Conservation (phyloP, 306 rosid genomes). For the Acacia confusa region DNA sequence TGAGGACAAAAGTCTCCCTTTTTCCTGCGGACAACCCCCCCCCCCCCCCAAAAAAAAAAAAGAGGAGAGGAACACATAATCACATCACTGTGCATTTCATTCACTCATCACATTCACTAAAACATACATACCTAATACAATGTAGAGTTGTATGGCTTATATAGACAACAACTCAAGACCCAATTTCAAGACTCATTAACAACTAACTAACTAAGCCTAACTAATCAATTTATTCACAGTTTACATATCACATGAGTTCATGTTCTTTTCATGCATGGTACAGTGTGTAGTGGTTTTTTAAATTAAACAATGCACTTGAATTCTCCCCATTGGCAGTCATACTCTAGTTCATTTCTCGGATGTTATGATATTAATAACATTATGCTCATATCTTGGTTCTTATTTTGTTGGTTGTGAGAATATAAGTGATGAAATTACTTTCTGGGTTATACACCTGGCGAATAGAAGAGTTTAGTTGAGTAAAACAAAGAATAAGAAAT, state of each 20-base stretch:
- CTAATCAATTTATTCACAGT: too few species aligned
- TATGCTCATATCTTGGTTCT: not conserved
- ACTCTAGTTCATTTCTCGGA: not conserved
- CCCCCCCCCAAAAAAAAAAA: too few species aligned
- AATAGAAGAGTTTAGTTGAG: not conserved
- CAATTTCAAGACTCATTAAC: too few species aligned
- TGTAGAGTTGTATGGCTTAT: too few species aligned
- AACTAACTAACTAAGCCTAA: too few species aligned
- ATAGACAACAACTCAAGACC: too few species aligned
- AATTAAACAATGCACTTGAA: not conserved
- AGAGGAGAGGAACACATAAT: too few species aligned
- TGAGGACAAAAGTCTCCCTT: not conserved
- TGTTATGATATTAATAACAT: not conserved
- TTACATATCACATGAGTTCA: too few species aligned
- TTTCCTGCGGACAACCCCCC: not conserved
- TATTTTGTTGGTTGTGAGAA: not conserved
- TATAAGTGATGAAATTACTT: not conserved
- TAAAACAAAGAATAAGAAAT: not conserved
- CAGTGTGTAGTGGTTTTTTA: not conserved
- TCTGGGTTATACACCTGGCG: not conserved
- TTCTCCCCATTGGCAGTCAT: not conserved
- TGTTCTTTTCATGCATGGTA: not conserved
- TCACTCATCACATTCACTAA: too few species aligned
- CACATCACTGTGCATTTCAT: too few species aligned
- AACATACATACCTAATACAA: too few species aligned